phyloP scores from a whole-genome alignment of 345 rosid genomes.

The Linum usitatissimum region DNA sequence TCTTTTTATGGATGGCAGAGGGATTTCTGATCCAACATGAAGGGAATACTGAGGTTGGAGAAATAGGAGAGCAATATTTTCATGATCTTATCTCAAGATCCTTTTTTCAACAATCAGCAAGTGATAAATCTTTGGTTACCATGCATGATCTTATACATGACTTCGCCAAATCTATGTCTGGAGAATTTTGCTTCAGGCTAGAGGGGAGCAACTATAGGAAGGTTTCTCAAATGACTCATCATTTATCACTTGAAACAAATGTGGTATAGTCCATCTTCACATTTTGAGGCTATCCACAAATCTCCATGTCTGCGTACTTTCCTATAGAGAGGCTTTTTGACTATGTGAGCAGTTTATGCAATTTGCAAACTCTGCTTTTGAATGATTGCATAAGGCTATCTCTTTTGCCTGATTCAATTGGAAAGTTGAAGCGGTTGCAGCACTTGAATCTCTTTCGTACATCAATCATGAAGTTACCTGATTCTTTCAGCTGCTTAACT shows the following conservation, averaged over 20 bases:
- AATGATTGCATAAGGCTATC: neutral
- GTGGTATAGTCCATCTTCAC: neutral
- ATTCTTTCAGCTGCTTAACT: neutral
- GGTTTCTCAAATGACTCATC: neutral
- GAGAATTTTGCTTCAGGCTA: neutral
- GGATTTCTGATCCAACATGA: neutral
- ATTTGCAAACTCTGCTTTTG: neutral
- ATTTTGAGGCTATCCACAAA: neutral
- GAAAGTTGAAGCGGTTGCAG: too few species aligned
- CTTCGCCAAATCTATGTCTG: neutral
- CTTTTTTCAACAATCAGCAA: neutral
- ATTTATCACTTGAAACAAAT: neutral
- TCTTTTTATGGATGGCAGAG: conserved; percentile 3
- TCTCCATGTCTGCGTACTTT: neutral
- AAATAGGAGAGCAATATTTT: neutral
- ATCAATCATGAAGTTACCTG: neutral
- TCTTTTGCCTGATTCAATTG: neutral
- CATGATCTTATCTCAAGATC: conserved; percentile 2
- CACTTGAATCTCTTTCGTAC: neutral
- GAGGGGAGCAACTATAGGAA: neutral
- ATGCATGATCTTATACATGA: conserved; percentile 11
- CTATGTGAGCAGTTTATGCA: neutral
- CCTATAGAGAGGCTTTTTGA: neutral
- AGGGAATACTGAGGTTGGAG: neutral
- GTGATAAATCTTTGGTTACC: neutral